phyloP scores from a whole-genome alignment of 164 flowering plant species.

The Umbilicus rupestris region DNA sequence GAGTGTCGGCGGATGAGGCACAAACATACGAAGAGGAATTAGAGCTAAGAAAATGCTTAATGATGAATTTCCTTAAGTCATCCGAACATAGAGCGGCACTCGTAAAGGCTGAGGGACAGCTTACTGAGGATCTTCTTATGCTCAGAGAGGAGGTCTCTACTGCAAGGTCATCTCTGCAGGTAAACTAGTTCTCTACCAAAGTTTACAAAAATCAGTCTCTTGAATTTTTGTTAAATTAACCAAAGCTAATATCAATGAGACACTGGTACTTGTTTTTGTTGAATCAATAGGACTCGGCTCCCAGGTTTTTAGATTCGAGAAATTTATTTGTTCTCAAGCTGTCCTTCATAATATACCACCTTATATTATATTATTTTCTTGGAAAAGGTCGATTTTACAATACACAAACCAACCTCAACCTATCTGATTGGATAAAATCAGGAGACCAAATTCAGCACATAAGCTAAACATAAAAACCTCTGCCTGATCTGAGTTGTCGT shows the following conservation, averaged over 20 bases:
- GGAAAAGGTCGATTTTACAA: not conserved
- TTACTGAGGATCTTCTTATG: conserved; percentile 36
- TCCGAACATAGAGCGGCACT: conserved; percentile 50
- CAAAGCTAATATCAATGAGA: no score
- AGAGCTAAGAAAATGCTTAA: conserved; percentile 35
- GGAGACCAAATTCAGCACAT: no score
- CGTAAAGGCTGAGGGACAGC: conserved; percentile 50
- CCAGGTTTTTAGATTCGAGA: not conserved
- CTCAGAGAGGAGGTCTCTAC: conserved; percentile 45
- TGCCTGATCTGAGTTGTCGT: no score
- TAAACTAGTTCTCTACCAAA: conserved; percentile 14
- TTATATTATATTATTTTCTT: no score
- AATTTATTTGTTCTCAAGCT: not conserved
- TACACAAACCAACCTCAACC: not conserved
- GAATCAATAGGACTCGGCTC: no score
- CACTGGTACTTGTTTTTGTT: no score
- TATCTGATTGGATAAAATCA: not conserved
- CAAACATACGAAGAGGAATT: conserved; percentile 34
- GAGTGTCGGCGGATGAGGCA: conserved; percentile 42
- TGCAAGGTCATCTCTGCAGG: conserved; percentile 67
- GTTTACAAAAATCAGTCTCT: not conserved
- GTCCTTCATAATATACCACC: conserved; percentile 2
- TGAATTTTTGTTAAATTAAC: not conserved
- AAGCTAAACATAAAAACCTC: no score
- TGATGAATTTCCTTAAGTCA: conserved; percentile 33